phyloP scores from a whole-genome alignment of 2,329 filamentous ascomycete species.

The Lecanoromycetidae sp. region DNA sequence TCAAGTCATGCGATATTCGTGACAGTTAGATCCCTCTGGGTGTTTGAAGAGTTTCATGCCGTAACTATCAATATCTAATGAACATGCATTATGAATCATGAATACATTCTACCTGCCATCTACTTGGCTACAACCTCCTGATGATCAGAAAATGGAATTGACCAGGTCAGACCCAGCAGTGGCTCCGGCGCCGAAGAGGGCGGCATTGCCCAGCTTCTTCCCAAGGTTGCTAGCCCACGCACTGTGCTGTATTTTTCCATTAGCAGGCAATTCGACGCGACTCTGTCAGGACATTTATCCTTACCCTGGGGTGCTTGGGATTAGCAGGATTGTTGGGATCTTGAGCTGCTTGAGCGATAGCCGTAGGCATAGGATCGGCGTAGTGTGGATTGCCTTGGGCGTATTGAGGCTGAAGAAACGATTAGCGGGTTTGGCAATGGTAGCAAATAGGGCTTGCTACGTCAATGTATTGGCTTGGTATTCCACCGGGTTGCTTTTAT shows the following conservation, averaged over 20 bases:
- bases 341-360: slow-evolving; percentile 23
- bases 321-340: slow-evolving; percentile 24
- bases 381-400: slow-evolving; percentile 15
- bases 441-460: too few species aligned
- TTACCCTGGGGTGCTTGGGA: slow-evolving; percentile 22
- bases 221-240: slow-evolving; percentile 12
- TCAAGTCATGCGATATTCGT: too few species aligned
- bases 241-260: slow-evolving; percentile 15
- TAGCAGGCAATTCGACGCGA: slow-evolving; percentile 11
- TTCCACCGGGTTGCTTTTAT: slow-evolving; percentile 19
- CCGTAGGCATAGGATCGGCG: slow-evolving; percentile 18
- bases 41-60: too few species aligned
- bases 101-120: neutral
- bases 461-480: slow-evolving; percentile 21
- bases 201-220: slow-evolving; percentile 13
- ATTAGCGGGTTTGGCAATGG: too few species aligned
- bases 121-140: neutral
- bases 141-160: slow-evolving; percentile 8
- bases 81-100: neutral
- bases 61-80: too few species aligned
- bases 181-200: slow-evolving; percentile 14
- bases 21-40: too few species aligned
- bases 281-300: slow-evolving; percentile 2
- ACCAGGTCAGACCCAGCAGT: slow-evolving; percentile 13
- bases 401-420: too few species aligned